A percentile compares a stretch with the other conserved stretches of the same genome.
These are phyloP conservation scores for Paraphoma sp. DNA, from an alignment of 2,329 filamentous ascomycete species.

Conservation along the genomic window DNA sequence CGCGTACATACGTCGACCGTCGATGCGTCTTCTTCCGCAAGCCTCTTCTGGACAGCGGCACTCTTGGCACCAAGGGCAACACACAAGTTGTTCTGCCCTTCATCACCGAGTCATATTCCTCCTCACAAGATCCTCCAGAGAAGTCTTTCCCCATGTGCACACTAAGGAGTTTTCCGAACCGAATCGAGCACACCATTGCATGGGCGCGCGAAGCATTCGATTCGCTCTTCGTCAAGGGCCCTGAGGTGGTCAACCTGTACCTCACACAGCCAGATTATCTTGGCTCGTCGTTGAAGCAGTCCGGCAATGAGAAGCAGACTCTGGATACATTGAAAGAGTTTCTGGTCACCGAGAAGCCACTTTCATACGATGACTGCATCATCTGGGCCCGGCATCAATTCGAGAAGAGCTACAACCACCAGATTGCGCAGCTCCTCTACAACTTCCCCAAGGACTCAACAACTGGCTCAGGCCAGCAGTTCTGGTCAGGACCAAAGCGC, in stretches of 20 bases:
- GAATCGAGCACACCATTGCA: constrained; percentile 97
- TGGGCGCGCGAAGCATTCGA: constrained; percentile 98
- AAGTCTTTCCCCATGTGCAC: constrained; percentile 99
- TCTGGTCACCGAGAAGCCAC: constrained; percentile 87
- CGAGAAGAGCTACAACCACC: constrained; percentile 96
- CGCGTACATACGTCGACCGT: constrained; percentile 93
- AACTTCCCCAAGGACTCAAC: constrained; percentile 96
- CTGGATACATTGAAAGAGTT: constrained; percentile 89
- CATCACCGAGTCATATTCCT: constrained; percentile 95
- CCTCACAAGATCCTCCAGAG: constrained; percentile 95
- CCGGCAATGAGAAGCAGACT: constrained; percentile 93
- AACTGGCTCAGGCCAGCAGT: constrained; percentile 86
- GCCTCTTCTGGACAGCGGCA: constrained; percentile 93
- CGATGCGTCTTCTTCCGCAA: constrained; percentile 99
- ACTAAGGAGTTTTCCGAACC: constrained; percentile 94
- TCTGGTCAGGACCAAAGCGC: constrained; percentile 99
- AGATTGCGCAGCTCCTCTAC: constrained; percentile 91
- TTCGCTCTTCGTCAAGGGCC: constrained; percentile 88
- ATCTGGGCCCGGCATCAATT: constrained; percentile 94
- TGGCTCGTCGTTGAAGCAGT: constrained; percentile 84
- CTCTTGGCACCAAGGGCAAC: constrained; percentile 98
- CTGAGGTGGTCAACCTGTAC: constrained; percentile 94
- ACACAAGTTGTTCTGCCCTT: constrained; percentile 92
- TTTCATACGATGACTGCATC: constrained; percentile 95
- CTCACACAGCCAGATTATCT: constrained; percentile 91